A percentile compares a stretch with the other conserved stretches of the same genome.
These are phyloP conservation scores for Fraxinus americana DNA, from an alignment of 257 asterid genomes.

Conservation along the genomic window DNA sequence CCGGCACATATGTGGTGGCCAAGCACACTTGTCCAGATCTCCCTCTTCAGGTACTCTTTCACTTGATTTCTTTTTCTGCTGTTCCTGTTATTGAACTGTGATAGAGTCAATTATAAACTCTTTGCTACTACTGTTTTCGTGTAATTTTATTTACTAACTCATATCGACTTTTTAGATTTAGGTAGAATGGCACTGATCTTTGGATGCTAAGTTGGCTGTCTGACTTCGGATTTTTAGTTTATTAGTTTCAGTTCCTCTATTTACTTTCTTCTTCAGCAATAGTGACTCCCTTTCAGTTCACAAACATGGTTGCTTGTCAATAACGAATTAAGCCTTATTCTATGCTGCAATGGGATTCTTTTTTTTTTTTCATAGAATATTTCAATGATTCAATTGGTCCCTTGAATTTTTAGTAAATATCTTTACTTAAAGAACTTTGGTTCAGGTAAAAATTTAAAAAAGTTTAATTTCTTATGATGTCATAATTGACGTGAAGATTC, in stretches of 20 bases:
- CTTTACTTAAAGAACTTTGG: not conserved
- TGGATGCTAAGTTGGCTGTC: not conserved
- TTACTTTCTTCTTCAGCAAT: not conserved
- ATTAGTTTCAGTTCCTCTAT: not conserved
- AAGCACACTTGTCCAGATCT: constrained; percentile 76
- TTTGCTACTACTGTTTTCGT: not conserved
- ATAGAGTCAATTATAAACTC: not conserved
- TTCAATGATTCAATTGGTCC: not conserved
- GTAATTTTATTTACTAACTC: not conserved
- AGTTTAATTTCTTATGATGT: no score
- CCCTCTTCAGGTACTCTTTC: constrained; percentile 59
- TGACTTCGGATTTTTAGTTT: not conserved
- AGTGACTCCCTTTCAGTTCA: not conserved
- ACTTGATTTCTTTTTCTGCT: not conserved
- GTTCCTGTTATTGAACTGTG: not conserved
- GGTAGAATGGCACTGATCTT: not conserved
- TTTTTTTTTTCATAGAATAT: not conserved
- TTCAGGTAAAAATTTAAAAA: not conserved
- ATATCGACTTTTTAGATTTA: not conserved
- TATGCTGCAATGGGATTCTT: not conserved
- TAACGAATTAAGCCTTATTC: not conserved
- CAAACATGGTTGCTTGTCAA: not conserved
- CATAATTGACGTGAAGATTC: no score
- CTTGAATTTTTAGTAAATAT: no score
- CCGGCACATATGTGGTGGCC: constrained; percentile 99